Percentiles rank a stretch among this genome's conserved stretches.
Conservation (phyloP, 257 asterid genomes). For the Anisodus tanguticus region DNA sequence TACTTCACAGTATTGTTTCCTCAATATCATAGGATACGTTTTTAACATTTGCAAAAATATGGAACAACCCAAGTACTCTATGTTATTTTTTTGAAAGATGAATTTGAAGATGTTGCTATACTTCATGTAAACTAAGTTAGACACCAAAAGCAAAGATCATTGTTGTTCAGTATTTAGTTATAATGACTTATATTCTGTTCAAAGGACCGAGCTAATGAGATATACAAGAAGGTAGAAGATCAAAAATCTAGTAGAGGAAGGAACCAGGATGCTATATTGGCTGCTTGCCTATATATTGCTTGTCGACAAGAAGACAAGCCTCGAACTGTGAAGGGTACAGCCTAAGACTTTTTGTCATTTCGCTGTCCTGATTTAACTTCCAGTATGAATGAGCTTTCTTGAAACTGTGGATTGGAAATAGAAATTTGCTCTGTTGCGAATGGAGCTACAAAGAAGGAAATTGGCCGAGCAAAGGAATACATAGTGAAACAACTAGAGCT, state of each 20-base stretch:
- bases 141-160: not conserved
- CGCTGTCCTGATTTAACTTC: slow-evolving; percentile 35
- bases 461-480: slow-evolving; percentile 77
- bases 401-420: slow-evolving; percentile 42
- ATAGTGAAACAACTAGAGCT: slow-evolving; percentile 75
- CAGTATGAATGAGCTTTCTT: slow-evolving; percentile 40
- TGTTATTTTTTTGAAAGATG: not conserved
- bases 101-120: not conserved
- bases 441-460: slow-evolving; percentile 83
- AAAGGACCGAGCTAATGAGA: slow-evolving; percentile 85
- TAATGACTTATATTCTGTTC: slow-evolving; percentile 32
- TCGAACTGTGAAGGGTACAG: slow-evolving; percentile 73
- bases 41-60: not conserved
- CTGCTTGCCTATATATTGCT: slow-evolving; percentile 82
- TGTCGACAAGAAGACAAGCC: slow-evolving; percentile 84
- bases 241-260: slow-evolving; percentile 76
- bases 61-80: not conserved
- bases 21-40: not conserved
- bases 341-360: slow-evolving; percentile 29
- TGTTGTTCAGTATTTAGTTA: slow-evolving; percentile 11
- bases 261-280: slow-evolving; percentile 74
- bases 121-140: not conserved
- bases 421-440: slow-evolving; percentile 77
- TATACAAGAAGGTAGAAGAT: slow-evolving; percentile 79
- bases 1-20: slow-evolving; percentile 21